Evolutionary conservation across 345 rosid genomes (phyloP).

Genomic region (Lumnitzera littorea): DNA sequence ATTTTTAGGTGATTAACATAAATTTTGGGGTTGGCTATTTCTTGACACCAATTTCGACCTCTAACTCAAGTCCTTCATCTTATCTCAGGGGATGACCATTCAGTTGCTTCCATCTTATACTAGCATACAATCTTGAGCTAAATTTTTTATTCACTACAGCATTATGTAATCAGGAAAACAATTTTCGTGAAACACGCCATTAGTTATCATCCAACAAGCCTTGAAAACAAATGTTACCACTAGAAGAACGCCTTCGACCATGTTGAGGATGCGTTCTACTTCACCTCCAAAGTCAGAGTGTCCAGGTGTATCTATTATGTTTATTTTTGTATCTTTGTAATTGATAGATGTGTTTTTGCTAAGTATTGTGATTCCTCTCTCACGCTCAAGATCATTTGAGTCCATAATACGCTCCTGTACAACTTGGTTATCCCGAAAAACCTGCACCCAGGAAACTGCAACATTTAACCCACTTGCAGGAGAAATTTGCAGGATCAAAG

Average conservation of each 20-base stretch:
- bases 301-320: conserved; percentile 96
- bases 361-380: conserved; percentile 92
- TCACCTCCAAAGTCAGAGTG: conserved; percentile 99
- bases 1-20: too few relatives aligned
- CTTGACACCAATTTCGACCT: too few relatives aligned
- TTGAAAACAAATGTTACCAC: conserved; percentile 51
- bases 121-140: too few relatives aligned
- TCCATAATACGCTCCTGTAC: conserved; percentile 96
- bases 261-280: conserved; percentile 96
- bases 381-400: conserved; percentile 93
- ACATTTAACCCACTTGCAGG: neutral
- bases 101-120: too few relatives aligned
- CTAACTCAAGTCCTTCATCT: too few relatives aligned
- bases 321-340: conserved; percentile 77
- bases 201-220: conserved; percentile 5
- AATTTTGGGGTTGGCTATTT: too few relatives aligned
- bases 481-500: too few relatives aligned
- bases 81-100: too few relatives aligned
- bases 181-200: neutral
- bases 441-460: conserved; percentile 34
- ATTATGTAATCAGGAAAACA: neutral
- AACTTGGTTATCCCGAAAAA: conserved; percentile 87
- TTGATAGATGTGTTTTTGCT: conserved; percentile 95
- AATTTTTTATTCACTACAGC: too few relatives aligned
- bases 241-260: conserved; percentile 98